Conservation (phyloP, 2,329 filamentous ascomycete genomes). For the Elsinoe fawcettii region DNA sequence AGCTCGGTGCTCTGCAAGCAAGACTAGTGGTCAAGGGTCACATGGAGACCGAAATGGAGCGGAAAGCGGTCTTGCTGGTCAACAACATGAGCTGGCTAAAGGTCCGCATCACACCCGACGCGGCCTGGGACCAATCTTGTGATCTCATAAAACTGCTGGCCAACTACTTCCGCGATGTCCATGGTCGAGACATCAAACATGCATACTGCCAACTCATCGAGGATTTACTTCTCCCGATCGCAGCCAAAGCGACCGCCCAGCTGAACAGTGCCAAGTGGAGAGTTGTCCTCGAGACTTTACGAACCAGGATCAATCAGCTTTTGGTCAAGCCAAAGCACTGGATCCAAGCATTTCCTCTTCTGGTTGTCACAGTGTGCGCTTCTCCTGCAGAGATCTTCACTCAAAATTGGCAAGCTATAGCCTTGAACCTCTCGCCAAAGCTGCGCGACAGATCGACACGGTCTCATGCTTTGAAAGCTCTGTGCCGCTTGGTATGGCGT, state of each 20-base stretch:
- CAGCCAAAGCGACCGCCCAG: constrained; percentile 69
- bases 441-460: constrained; percentile 76
- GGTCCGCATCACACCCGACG: constrained; percentile 63
- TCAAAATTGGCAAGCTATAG: constrained; percentile 76
- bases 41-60: constrained; percentile 61
- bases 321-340: constrained; percentile 89
- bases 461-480: constrained; percentile 74
- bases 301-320: constrained; percentile 73
- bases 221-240: constrained; percentile 76
- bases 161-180: constrained; percentile 72
- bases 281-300: constrained; percentile 70
- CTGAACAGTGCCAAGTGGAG: constrained; percentile 78
- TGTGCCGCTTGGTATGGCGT: constrained; percentile 87
- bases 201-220: constrained; percentile 91
- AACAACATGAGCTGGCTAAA: constrained; percentile 86
- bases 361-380: constrained; percentile 77
- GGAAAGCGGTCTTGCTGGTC: constrained; percentile 77
- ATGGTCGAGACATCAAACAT: constrained; percentile 84
- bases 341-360: constrained; percentile 79
- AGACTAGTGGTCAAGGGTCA: constrained; percentile 66
- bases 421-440: constrained; percentile 68
- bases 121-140: constrained; percentile 77
- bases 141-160: constrained; percentile 79
- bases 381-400: constrained; percentile 78
- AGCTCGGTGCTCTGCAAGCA: constrained; percentile 70